These are phyloP conservation scores for Lophiostoma macrostomum DNA, from an alignment of 495 filamentous ascomycete genomes.

Conservation along the genomic window DNA sequence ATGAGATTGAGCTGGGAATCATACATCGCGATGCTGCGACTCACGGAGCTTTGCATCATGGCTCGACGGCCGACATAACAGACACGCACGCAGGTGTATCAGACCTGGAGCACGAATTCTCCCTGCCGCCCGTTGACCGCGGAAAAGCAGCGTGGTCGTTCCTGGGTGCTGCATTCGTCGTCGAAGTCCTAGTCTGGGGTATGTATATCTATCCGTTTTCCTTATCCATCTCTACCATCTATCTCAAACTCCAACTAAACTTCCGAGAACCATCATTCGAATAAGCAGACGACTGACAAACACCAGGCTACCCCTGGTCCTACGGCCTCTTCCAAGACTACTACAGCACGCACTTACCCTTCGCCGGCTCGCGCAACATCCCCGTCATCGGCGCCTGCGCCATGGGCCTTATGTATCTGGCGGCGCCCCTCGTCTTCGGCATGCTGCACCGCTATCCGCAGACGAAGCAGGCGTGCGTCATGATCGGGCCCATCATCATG, in stretches of 20 bases:
- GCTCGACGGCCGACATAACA: too few relatives aligned
- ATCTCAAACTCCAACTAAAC: too few relatives aligned
- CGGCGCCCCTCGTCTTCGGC: slow-evolving; percentile 43
- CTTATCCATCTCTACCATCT: too few relatives aligned
- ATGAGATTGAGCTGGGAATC: too few relatives aligned
- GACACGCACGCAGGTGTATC: too few relatives aligned
- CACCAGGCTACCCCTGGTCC: slow-evolving; percentile 59
- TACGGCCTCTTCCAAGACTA: slow-evolving; percentile 62
- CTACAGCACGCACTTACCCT: slow-evolving; percentile 50
- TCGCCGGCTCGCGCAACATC: slow-evolving; percentile 41
- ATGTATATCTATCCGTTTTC: slow-evolving; percentile 36
- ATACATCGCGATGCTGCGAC: too few relatives aligned
- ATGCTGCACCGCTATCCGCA: slow-evolving; percentile 33
- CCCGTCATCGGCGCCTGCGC: slow-evolving; percentile 48
- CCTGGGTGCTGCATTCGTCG: slow-evolving; percentile 57
- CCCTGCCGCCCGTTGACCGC: slow-evolving; percentile 56
- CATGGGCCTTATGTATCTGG: slow-evolving; percentile 49
- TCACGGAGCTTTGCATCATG: too few relatives aligned
- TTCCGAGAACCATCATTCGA: not conserved
- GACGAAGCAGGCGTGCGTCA: slow-evolving; percentile 41
- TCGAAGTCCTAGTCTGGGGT: slow-evolving; percentile 67
- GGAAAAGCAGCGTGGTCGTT: slow-evolving; percentile 65
- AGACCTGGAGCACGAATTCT: too few relatives aligned
- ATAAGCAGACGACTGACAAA: not conserved
- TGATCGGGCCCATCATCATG: slow-evolving; percentile 38